Percentiles rank a stretch among this genome's conserved stretches.
These are phyloP conservation scores for Amesomyces nigricolor DNA, from an alignment of 2,329 filamentous ascomycete species.

Conservation along the genomic window DNA sequence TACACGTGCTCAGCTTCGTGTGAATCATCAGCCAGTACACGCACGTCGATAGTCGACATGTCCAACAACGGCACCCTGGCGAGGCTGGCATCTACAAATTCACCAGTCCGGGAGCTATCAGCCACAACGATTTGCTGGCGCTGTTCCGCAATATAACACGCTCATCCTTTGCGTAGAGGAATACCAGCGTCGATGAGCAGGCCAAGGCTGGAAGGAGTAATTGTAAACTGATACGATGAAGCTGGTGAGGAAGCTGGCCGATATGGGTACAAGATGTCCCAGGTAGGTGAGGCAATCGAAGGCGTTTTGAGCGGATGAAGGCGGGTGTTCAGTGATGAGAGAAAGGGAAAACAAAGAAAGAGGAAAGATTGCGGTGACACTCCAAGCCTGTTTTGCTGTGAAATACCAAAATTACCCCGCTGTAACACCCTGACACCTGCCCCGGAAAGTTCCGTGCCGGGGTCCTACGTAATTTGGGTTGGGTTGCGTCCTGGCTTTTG, in stretches of 20 bases:
- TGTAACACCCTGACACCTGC: neutral
- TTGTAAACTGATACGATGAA: constrained; percentile 58
- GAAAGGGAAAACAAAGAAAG: neutral
- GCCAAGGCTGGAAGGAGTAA: constrained; percentile 61
- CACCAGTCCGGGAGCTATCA: constrained; percentile 64
- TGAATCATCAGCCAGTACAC: constrained; percentile 64
- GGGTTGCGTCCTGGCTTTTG: neutral
- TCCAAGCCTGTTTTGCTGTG: no score
- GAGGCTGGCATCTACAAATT: constrained; percentile 65
- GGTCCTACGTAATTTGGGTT: neutral
- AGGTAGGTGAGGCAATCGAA: no score
- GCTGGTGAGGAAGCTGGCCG: constrained; percentile 52
- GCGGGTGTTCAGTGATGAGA: constrained; percentile 42
- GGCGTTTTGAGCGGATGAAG: constrained; percentile 62
- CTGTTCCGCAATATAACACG: constrained; percentile 60
- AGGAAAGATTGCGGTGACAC: neutral
- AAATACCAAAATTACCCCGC: neutral
- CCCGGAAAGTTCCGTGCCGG: no score
- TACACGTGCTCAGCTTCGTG: constrained; percentile 61
- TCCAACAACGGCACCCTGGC: constrained; percentile 64
- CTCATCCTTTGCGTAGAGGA: constrained; percentile 56
- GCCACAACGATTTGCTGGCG: constrained; percentile 62
- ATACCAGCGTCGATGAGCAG: constrained; percentile 62
- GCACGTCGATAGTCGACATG: constrained; percentile 54
- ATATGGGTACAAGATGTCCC: no score